Evolutionary conservation across 2,329 filamentous ascomycete species (phyloP), one percentile per base, ranked within the genome.

Genomic region (Graphiopsis chlorocephala): DNA sequence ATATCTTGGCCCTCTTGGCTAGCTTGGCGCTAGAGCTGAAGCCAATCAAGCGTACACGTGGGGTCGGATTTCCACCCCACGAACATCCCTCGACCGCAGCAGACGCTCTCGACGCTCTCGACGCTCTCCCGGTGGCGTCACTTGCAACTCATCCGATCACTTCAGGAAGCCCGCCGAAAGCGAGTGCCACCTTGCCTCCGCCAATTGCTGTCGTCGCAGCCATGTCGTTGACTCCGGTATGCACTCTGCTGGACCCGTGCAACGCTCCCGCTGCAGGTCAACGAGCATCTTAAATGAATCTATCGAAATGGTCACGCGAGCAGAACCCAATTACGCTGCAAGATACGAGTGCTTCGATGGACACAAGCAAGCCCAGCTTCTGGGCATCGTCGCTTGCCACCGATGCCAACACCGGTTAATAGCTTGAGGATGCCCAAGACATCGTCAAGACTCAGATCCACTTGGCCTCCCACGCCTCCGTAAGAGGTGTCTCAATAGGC

Each of bases 351-450:
- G 50, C 28, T 31, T 57, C 20, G 33, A 38, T 10, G 23, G 15
- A 45, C 55, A 35, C 55, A 58, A 58, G 55, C 55, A 58, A 58
- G 38, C 17, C 33, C 35, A 33, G 31, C 8, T 2, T n/a, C 47
- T 52, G 28, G 29, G 31, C 59, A 26, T 48, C 29, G 10, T 52
- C 28, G 15, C 48, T 29, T 62, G 50, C 29, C 26, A 53, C 26
- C 50, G 28, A 28, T 55, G 60, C 60, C 60, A 62, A 62, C 35
- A 42, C 60, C 60, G 48, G 31, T n/a, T 42, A 55, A 45, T 55
- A 42, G 60, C 60, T 62, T 62, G 60, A 62, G 25, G 17, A 25
- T 17, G 53, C 38, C 60, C 60, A 62, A 55, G 60, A 55, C 48
- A 55, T 62, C 31, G 1, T 55, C 33, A 55, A 55, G 48, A 55